These are phyloP conservation scores for Lophiotrema nucula DNA, from an alignment of 495 filamentous ascomycete species.

Conservation along the genomic window DNA sequence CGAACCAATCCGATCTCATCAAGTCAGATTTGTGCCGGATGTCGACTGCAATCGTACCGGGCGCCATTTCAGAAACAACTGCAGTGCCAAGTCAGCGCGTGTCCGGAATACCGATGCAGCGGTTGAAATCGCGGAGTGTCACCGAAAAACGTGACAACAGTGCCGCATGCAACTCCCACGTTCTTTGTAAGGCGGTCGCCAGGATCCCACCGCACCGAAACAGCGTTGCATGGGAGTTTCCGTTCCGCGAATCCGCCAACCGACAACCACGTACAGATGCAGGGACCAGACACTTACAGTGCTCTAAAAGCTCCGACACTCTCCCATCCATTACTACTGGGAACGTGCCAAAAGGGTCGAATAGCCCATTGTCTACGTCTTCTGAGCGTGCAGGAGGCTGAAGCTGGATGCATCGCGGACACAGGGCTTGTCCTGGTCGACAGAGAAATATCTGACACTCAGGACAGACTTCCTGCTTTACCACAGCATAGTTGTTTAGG, in stretches of 20 bases:
- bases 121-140: not conserved
- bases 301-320: constrained; percentile 23
- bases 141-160: not conserved
- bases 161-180: not conserved
- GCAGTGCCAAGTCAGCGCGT: constrained; percentile 17
- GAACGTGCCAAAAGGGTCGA: constrained; percentile 32
- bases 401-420: constrained; percentile 21
- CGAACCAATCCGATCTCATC: constrained; percentile 37
- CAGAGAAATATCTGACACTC: constrained; percentile 30
- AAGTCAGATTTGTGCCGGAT: constrained; percentile 35
- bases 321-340: constrained; percentile 20
- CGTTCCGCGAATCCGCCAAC: constrained; percentile 7
- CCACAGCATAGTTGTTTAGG: constrained; percentile 6
- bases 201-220: constrained; percentile 3
- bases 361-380: constrained; percentile 13
- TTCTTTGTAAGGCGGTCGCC: not conserved
- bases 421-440: constrained; percentile 23
- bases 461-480: constrained; percentile 22
- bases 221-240: not conserved
- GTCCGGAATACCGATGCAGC: not conserved
- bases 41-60: constrained; percentile 32
- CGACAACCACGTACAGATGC: not conserved
- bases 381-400: constrained; percentile 1
- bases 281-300: constrained; percentile 27
- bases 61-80: constrained; percentile 33